Base-by-base conservation (phyloP, 805 yeast species). In the Metschnikowia lunata region DNA sequence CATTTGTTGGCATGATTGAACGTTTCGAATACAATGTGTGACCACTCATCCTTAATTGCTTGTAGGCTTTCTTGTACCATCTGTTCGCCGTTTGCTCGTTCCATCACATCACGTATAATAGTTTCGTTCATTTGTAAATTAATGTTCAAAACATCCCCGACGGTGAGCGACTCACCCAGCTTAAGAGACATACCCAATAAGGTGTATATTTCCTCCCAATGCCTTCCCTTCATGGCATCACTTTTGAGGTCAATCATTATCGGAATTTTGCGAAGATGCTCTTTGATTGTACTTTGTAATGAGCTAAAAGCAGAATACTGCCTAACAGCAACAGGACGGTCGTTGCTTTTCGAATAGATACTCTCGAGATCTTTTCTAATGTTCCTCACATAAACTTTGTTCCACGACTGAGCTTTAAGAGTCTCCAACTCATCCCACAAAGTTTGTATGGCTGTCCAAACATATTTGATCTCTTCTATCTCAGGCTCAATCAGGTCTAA, bases 81-180 rank as follows among this genome's bases (percentile, higher is more conserved):
- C 46, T 75, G 71, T 57, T 91, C 97, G 3, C 87, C 84, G 47
- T 77, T 78, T 0, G 97, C 97, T 45, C 75, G 77, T 1, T 71
- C 69, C 2, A 87, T 52, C 0, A 84, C 61, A 0, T 74, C 62
- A 33, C 72, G 73, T 7, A 90, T 64, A 0, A 57, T 47, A 1
- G 51, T 50, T 36, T 75, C 78, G 58, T 85, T 75, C 3, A 64
- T 46, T 0, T 48, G 26, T 12, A 85, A 58, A 34, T 81, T 65
- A 36, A 88, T 60, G 31, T 71, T 72, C 78, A 91, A 74, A 2
- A 90, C 75, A 49, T 83, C 77, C 0, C 81, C 81, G 2, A 88
- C 60, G 0, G 74, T 66, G 43, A 83, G 50, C 0, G 62, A 47
- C 8, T 54, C 60, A 30, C 23, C 40, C 8, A 26, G 15, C 6